Conservation (phyloP, 805 yeast genomes). For the Suhomyces canberraensis region DNA sequence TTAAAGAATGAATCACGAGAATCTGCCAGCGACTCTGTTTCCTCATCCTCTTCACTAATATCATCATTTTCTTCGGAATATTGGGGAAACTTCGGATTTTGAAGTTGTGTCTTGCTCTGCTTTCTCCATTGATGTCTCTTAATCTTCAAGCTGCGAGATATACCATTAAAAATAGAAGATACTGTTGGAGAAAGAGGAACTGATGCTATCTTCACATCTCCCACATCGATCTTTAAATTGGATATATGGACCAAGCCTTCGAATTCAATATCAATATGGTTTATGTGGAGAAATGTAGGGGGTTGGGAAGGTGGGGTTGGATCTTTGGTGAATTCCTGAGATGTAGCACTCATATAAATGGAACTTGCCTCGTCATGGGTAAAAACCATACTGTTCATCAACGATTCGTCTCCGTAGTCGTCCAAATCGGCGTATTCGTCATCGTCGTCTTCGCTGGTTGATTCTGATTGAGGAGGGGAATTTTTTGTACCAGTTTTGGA, state of each 20-base stretch:
- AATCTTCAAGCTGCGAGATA: constrained; percentile 34
- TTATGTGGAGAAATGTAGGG: constrained; percentile 29
- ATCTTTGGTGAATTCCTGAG: constrained; percentile 37
- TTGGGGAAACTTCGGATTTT: constrained; percentile 22
- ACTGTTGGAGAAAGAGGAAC: constrained; percentile 42
- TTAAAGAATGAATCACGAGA: constrained; percentile 28
- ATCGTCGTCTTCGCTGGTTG: constrained; percentile 6
- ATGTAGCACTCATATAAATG: constrained; percentile 79
- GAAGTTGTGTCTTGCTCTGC: constrained; percentile 6
- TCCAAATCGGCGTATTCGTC: constrained; percentile 9
- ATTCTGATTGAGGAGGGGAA: constrained; percentile 2
- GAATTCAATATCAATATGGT: constrained; percentile 40
- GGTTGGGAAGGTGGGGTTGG: constrained; percentile 3
- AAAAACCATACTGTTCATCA: constrained; percentile 58
- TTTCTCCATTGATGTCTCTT: constrained; percentile 29
- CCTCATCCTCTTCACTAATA: constrained; percentile 7
- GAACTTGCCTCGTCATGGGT: constrained; percentile 69
- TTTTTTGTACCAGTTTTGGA: background rate
- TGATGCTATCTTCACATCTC: constrained; percentile 40
- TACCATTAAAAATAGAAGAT: constrained; percentile 33
- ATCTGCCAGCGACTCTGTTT: background rate
- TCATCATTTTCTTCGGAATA: constrained; percentile 14
- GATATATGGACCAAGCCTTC: constrained; percentile 41
- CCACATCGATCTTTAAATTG: constrained; percentile 39
- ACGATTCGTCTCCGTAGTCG: constrained; percentile 30